Evolutionary conservation across 2,329 filamentous ascomycete species (phyloP).

Genomic region (Penicillium rolfsii): DNA sequence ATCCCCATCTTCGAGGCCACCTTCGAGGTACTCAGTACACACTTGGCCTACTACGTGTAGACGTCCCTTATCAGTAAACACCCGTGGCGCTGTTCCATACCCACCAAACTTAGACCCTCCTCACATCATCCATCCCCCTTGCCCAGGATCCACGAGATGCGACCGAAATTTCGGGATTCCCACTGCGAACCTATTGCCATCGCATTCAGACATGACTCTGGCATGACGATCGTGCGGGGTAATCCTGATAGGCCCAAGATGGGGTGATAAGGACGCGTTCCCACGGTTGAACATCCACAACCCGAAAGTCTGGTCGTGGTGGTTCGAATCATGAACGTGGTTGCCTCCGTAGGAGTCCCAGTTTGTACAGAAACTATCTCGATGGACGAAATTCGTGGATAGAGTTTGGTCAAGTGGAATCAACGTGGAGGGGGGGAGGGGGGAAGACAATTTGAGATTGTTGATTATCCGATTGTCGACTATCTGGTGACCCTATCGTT

Average conservation of each 20-base stretch:
- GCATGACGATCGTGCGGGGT: slow-evolving; percentile 33
- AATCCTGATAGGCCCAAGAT: slow-evolving; percentile 16
- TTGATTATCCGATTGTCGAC: slow-evolving; percentile 1
- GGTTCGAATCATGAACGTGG: background rate
- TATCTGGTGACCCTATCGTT: background rate
- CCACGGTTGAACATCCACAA: slow-evolving; percentile 1
- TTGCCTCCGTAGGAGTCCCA: no score
- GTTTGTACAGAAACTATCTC: no score
- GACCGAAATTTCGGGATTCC: background rate
- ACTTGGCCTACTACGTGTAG: background rate
- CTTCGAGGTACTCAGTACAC: no score
- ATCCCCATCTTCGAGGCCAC: no score
- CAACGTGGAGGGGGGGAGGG: background rate
- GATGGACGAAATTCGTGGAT: background rate
- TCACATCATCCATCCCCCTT: background rate
- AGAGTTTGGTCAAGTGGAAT: background rate
- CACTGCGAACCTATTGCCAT: slow-evolving; percentile 7
- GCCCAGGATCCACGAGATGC: background rate
- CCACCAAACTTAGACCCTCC: background rate
- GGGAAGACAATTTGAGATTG: background rate
- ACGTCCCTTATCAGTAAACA: slow-evolving; percentile 18
- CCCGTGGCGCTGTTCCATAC: slow-evolving; percentile 3
- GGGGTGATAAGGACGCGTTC: slow-evolving; percentile 12
- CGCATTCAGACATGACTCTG: slow-evolving; percentile 9
- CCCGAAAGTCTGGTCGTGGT: background rate